These are phyloP conservation scores for Solanum medicagineum DNA, from an alignment of 257 asterid species.

Conservation along the genomic window DNA sequence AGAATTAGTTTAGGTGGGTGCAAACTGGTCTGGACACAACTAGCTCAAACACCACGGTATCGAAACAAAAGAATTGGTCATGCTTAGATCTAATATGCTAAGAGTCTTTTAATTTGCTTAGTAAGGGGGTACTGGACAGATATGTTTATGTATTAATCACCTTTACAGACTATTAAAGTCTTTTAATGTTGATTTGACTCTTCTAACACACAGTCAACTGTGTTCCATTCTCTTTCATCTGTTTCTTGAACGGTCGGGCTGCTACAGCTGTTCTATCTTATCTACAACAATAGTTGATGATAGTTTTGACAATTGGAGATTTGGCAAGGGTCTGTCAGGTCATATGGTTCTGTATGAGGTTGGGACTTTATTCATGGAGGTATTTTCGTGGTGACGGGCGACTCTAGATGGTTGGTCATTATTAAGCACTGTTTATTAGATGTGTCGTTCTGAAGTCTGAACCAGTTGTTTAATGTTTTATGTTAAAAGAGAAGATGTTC, in stretches of 20 bases:
- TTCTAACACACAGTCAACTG: not conserved
- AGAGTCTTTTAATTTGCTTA: no score
- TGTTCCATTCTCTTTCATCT: not conserved
- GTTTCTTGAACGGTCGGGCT: not conserved
- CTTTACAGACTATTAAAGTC: not conserved
- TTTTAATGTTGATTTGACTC: not conserved
- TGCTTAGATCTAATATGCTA: not conserved
- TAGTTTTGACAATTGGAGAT: not conserved
- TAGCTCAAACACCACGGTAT: not conserved
- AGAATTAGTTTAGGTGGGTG: not conserved
- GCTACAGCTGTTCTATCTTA: not conserved
- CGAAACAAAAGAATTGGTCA: not conserved
- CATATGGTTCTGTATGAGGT: not conserved
- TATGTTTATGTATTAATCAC: not conserved
- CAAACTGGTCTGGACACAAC: not conserved
- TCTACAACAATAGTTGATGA: not conserved
- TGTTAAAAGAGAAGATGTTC: not conserved
- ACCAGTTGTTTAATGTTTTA: not conserved
- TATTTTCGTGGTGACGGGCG: not conserved
- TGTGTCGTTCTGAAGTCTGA: not conserved
- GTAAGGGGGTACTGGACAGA: not conserved
- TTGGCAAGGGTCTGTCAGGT: not conserved
- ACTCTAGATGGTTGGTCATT: not conserved
- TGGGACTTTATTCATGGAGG: not conserved
- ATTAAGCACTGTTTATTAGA: not conserved